Conservation (phyloP, 1,284 basidiomycete genomes). For the Ganoderma sinense region DNA sequence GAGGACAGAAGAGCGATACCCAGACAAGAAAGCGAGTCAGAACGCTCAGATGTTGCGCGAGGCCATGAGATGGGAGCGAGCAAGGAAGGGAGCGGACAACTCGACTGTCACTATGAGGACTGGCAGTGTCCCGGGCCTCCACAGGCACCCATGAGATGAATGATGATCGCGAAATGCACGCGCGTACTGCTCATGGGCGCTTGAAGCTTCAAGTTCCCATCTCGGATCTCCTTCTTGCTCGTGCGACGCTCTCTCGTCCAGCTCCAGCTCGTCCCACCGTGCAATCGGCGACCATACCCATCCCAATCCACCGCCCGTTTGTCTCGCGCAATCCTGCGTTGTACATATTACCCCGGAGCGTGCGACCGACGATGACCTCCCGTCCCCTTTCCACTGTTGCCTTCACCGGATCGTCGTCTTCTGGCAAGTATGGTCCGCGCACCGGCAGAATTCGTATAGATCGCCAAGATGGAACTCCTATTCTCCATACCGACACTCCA, state of each 20-base stretch:
- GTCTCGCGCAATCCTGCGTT: slow-evolving; percentile 12
- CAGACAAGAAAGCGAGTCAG: neutral
- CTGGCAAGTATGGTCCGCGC: slow-evolving; percentile 30
- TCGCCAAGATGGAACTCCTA: slow-evolving; percentile 19
- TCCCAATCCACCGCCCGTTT: slow-evolving; percentile 10
- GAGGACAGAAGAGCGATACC: neutral
- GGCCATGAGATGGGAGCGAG: slow-evolving; percentile 1
- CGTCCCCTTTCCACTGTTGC: slow-evolving; percentile 13
- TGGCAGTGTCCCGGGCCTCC: neutral
- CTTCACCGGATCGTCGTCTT: neutral
- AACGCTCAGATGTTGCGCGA: slow-evolving; percentile 8
- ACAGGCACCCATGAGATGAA: neutral
- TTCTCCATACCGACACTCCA: slow-evolving; percentile 61
- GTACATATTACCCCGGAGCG: slow-evolving; percentile 11
- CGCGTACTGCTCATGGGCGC: slow-evolving; percentile 10
- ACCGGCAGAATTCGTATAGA: slow-evolving; percentile 25
- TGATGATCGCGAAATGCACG: neutral
- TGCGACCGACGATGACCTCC: slow-evolving; percentile 13
- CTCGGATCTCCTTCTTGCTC: neutral
- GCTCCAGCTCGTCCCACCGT: neutral
- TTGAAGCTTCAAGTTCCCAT: no score
- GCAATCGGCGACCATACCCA: slow-evolving; percentile 6
- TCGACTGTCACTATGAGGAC: neutral
- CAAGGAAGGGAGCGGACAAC: neutral
- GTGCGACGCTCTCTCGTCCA: neutral